phyloP scores from a whole-genome alignment of 257 asterid genomes.

The Schizonepeta tenuifolia region DNA sequence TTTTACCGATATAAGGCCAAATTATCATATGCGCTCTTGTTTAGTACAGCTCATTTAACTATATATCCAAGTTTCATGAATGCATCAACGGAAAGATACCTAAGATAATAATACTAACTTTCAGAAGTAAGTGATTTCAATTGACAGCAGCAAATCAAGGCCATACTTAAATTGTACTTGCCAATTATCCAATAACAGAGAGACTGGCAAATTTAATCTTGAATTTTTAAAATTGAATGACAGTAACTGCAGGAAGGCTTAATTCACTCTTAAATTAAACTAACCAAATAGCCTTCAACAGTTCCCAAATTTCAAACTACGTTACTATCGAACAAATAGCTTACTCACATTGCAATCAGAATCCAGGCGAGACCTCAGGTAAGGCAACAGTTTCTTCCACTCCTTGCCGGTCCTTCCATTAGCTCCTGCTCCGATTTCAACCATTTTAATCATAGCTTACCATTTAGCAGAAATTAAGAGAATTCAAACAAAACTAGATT shows the following conservation, averaged over 20 bases:
- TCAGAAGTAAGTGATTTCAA: not conserved
- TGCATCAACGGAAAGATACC: not conserved
- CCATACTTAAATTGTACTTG: not conserved
- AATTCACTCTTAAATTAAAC: conserved; percentile 15
- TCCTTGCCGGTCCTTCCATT: conserved; percentile 93
- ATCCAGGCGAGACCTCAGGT: conserved; percentile 84
- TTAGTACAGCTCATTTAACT: not conserved
- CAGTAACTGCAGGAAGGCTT: conserved; percentile 16
- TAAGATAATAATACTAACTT: not conserved
- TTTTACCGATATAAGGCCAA: not conserved
- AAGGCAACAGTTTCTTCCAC: conserved; percentile 93
- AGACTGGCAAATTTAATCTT: not conserved
- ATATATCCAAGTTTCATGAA: not conserved
- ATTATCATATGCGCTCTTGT: not conserved
- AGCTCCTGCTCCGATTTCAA: conserved; percentile 70
- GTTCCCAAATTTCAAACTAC: not conserved
- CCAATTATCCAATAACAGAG: conserved; percentile 19
- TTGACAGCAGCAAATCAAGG: conserved; percentile 6
- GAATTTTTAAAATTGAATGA: not conserved
- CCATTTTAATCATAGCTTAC: not conserved
- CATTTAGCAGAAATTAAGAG: conserved; percentile 11
- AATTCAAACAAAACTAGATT: not conserved
- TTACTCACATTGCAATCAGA: conserved; percentile 81
- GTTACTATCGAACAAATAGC: not conserved
- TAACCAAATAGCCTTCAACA: conserved; percentile 4